These are phyloP conservation scores for Citrus reticulata DNA, from an alignment of 345 rosid species.

Conservation along the genomic window DNA sequence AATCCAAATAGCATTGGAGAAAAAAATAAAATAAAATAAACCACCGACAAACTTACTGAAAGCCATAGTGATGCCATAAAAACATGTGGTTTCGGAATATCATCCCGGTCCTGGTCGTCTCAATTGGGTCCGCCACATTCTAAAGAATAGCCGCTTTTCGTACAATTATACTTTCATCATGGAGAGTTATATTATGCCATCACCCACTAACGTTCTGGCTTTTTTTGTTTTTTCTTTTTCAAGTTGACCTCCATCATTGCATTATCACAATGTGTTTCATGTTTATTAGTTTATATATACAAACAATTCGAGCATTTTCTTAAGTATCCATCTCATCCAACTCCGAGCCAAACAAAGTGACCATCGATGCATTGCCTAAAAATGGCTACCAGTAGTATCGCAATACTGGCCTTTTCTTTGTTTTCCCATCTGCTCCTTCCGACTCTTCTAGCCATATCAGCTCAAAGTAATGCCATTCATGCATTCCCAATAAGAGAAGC, in stretches of 20 bases:
- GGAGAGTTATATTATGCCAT: too few relatives aligned
- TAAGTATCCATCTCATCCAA: background rate
- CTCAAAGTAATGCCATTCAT: background rate
- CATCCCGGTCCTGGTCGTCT: background rate
- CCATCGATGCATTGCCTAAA: background rate
- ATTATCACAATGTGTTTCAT: background rate
- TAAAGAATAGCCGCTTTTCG: background rate
- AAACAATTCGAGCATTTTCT: background rate
- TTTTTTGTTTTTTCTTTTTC: too few relatives aligned
- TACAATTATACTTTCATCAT: background rate
- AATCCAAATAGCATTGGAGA: too few relatives aligned
- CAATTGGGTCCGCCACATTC: background rate
- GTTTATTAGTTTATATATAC: background rate
- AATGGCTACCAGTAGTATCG: background rate
- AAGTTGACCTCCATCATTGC: background rate
- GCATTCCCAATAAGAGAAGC: background rate
- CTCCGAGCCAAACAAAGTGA: background rate
- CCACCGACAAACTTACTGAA: too few relatives aligned
- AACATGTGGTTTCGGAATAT: too few relatives aligned
- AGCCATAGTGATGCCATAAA: too few relatives aligned
- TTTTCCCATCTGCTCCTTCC: background rate
- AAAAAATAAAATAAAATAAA: too few relatives aligned
- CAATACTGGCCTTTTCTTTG: background rate
- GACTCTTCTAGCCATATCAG: background rate
- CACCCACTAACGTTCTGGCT: background rate